Percentiles rank a stretch among this genome's conserved stretches.
These are phyloP conservation scores for Hericium coralloides DNA, from an alignment of 768 basidiomycete genomes.

Conservation along the genomic window DNA sequence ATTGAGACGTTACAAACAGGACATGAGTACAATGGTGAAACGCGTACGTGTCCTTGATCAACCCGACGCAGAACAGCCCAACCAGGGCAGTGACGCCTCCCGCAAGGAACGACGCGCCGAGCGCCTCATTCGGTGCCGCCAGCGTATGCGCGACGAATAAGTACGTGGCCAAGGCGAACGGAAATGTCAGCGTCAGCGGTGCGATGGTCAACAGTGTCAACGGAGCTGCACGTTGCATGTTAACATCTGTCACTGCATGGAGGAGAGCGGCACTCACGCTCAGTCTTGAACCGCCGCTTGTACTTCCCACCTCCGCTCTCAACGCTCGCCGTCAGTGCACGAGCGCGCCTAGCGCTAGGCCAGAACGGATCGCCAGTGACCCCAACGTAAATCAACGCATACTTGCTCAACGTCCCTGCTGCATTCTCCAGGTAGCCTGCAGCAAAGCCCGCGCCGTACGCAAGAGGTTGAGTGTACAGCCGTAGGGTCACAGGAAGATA, in stretches of 20 bases:
- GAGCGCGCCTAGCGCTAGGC: slow-evolving; percentile 44
- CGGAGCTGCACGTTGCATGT: slow-evolving; percentile 31
- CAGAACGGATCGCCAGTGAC: slow-evolving; percentile 46
- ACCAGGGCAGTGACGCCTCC: slow-evolving; percentile 77
- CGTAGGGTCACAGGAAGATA: slow-evolving; percentile 38
- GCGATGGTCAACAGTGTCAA: slow-evolving; percentile 69
- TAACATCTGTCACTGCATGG: not conserved
- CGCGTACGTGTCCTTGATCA: slow-evolving; percentile 67
- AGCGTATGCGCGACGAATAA: slow-evolving; percentile 84
- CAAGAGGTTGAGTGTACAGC: slow-evolving; percentile 33
- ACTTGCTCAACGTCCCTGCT: slow-evolving; percentile 49
- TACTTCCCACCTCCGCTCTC: slow-evolving; percentile 36
- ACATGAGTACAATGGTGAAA: not conserved
- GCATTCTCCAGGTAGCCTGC: slow-evolving; percentile 35
- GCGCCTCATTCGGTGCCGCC: slow-evolving; percentile 57
- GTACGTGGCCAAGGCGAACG: slow-evolving; percentile 76
- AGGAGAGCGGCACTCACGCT: slow-evolving; percentile 36
- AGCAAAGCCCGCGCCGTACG: slow-evolving; percentile 16
- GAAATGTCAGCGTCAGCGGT: slow-evolving; percentile 71
- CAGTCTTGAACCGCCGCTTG: slow-evolving; percentile 41
- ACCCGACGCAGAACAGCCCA: slow-evolving; percentile 73
- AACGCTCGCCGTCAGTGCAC: slow-evolving; percentile 46
- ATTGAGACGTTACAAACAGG: not conserved
- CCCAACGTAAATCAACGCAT: slow-evolving; percentile 46
- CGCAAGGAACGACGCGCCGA: slow-evolving; percentile 67